Conservation (phyloP, 75 land plant genomes). For the Pseudotsuga menziesii region DNA sequence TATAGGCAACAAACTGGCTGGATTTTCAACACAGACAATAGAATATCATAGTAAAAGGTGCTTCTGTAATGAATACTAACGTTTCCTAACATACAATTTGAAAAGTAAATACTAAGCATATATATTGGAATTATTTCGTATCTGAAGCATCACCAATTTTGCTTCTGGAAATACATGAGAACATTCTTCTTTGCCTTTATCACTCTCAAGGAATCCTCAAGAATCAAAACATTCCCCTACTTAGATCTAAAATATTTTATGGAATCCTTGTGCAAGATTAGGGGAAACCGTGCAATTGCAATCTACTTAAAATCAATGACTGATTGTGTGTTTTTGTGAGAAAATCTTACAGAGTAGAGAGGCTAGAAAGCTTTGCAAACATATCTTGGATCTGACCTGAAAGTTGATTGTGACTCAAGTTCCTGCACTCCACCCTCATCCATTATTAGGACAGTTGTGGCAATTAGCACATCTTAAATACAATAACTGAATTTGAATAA, state of each 20-base stretch:
- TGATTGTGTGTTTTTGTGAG: background rate
- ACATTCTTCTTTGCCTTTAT: background rate
- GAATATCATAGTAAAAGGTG: background rate
- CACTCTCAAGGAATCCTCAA: background rate
- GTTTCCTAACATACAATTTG: background rate
- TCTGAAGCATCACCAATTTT: background rate
- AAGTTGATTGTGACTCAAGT: constrained; percentile 68
- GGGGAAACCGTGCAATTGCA: background rate
- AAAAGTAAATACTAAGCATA: background rate
- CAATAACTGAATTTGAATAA: background rate
- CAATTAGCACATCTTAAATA: background rate
- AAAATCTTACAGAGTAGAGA: constrained; percentile 49
- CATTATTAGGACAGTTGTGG: background rate
- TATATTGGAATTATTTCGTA: background rate
- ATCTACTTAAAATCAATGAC: background rate
- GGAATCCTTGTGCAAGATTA: background rate
- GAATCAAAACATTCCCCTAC: too few relatives aligned
- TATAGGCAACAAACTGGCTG: background rate
- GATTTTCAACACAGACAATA: background rate
- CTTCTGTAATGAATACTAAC: background rate
- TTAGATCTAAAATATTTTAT: background rate
- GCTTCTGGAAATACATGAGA: background rate
- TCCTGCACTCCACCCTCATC: constrained; percentile 35
- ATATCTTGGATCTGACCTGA: constrained; percentile 46
- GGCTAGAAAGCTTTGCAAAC: constrained; percentile 38